Conservation (phyloP, 306 rosid species). For the Rosa multiflora region DNA sequence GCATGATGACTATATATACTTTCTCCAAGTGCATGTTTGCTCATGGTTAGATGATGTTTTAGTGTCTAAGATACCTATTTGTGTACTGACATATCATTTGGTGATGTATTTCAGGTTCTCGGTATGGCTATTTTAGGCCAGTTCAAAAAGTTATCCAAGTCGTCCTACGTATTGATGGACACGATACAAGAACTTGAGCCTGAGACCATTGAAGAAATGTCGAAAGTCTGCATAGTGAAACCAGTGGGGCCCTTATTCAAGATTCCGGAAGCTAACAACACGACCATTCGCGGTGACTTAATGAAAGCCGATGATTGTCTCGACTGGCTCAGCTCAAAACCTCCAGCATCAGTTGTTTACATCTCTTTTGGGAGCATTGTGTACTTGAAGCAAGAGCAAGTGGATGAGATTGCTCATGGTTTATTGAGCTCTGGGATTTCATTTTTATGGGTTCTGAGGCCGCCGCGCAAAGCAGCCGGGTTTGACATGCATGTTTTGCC, state of each 20-base stretch:
- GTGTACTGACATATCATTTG: background rate
- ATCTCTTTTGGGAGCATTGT: conserved; percentile 42
- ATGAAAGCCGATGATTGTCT: conserved; percentile 25
- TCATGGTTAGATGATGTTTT: background rate
- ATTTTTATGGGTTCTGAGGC: conserved; percentile 43
- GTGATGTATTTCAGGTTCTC: conserved; percentile 1
- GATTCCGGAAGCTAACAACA: background rate
- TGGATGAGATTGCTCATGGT: conserved; percentile 40
- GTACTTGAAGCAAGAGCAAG: conserved; percentile 32
- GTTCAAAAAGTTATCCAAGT: conserved; percentile 25
- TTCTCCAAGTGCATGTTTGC: too few relatives aligned
- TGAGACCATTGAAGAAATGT: conserved; percentile 15
- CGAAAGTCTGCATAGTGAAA: conserved; percentile 12
- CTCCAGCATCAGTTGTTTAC: conserved; percentile 30
- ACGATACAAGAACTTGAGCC: conserved; percentile 35
- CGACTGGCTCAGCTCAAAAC: conserved; percentile 27
- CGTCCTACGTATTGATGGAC: conserved; percentile 34
- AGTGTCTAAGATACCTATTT: too few relatives aligned
- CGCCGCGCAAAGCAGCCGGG: conserved; percentile 13
- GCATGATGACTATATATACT: too few relatives aligned
- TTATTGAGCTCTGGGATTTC: conserved; percentile 22
- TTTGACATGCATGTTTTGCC: conserved; percentile 15
- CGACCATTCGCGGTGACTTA: conserved; percentile 1
- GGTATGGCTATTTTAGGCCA: conserved; percentile 26
- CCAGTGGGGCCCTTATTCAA: conserved; percentile 35